Conservation (phyloP, 148 eudicot genomes). For the Suaeda aralocaspica region DNA sequence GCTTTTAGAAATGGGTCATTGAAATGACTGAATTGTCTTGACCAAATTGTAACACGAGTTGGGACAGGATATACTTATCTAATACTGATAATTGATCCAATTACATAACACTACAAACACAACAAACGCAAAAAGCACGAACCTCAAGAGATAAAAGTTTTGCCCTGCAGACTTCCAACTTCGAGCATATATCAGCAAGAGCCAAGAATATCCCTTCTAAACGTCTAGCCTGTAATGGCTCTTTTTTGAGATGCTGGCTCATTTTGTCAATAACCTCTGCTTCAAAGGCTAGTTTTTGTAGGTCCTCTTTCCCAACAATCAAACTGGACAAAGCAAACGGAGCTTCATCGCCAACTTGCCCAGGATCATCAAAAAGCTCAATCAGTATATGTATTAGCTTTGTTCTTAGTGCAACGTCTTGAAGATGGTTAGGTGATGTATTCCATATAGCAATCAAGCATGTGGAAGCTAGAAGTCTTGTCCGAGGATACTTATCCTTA, state of each 20-base stretch:
- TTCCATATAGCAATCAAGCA: conserved; percentile 78
- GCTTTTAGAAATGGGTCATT: background rate
- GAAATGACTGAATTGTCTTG: background rate
- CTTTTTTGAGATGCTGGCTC: conserved; percentile 50
- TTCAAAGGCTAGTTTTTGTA: conserved; percentile 81
- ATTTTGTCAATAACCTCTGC: conserved; percentile 56
- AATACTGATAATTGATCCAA: background rate
- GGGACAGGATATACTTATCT: background rate
- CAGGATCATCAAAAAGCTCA: conserved; percentile 91
- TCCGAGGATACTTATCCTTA: conserved; percentile 67
- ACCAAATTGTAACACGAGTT: background rate
- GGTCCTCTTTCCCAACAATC: conserved; percentile 59
- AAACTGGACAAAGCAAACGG: conserved; percentile 73
- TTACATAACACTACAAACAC: conserved; percentile 1
- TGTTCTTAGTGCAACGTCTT: conserved; percentile 53
- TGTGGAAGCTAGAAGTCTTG: conserved; percentile 75
- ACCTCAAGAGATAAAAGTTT: conserved; percentile 69
- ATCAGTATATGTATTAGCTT: conserved; percentile 56
- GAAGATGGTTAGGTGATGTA: conserved; percentile 49
- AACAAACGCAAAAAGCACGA: conserved; percentile 31
- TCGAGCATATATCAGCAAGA: conserved; percentile 77
- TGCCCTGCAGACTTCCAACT: conserved; percentile 83
- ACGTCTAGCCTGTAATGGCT: conserved; percentile 53
- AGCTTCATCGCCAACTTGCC: conserved; percentile 98
- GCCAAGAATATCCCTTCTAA: conserved; percentile 68